Percentiles rank a stretch among this genome's conserved stretches.
These are phyloP conservation scores for Phaeophleospora eucalypticola DNA, from an alignment of 2,329 filamentous ascomycete genomes.

Conservation along the genomic window DNA sequence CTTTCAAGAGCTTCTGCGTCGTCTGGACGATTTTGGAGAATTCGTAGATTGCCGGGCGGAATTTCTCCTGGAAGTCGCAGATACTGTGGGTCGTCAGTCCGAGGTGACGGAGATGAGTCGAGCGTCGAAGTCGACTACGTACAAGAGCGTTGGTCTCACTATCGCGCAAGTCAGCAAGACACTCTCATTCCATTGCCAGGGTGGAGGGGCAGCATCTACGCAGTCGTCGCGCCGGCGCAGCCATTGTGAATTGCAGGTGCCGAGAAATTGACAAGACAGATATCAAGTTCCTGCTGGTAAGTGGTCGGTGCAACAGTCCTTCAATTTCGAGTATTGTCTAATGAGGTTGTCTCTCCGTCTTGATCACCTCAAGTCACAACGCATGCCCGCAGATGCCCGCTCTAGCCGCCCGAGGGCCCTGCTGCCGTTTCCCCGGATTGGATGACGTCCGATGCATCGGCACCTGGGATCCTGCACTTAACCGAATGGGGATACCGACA, in stretches of 20 bases:
- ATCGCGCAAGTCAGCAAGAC: neutral
- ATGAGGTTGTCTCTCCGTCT: neutral
- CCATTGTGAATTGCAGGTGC: slow-evolving; percentile 1
- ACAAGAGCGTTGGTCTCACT: slow-evolving; percentile 10
- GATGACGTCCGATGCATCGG: neutral
- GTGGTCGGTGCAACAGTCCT: too few species aligned
- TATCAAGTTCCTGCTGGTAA: too few species aligned
- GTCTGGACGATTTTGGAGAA: slow-evolving; percentile 68
- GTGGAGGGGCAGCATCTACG: slow-evolving; percentile 2
- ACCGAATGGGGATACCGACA: neutral
- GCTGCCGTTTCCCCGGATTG: neutral
- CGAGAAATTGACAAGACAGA: neutral
- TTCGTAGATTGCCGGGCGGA: slow-evolving; percentile 75
- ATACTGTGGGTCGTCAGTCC: slow-evolving; percentile 54
- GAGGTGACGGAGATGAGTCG: neutral
- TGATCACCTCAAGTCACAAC: neutral
- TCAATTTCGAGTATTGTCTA: neutral
- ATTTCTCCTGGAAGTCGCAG: slow-evolving; percentile 94
- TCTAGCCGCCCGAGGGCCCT: neutral
- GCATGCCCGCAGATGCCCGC: neutral
- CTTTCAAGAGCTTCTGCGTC: slow-evolving; percentile 50
- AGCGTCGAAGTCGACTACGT: neutral
- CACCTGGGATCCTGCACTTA: neutral
- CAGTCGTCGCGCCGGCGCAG: slow-evolving; percentile 4
- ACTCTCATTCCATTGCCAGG: neutral